These are phyloP conservation scores for Tetrapisispora pingtungensis DNA, from an alignment of 805 yeast genomes.

Conservation along the genomic window DNA sequence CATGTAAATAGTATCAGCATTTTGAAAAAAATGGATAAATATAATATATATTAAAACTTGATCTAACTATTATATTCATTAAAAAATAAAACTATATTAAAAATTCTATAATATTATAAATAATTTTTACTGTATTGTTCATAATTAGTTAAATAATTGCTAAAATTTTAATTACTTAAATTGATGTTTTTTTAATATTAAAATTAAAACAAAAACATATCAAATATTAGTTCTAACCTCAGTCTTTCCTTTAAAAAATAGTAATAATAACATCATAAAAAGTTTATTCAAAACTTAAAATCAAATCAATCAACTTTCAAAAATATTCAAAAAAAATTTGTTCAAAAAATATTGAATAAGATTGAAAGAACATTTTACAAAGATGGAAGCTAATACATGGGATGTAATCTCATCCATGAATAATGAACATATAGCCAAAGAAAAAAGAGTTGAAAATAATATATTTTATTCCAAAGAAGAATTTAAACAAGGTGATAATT, in stretches of 20 bases:
- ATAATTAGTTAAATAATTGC: no score
- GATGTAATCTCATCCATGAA: background rate
- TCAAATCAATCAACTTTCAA: no score
- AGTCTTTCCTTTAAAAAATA: background rate
- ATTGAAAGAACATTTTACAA: background rate
- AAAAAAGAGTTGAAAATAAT: background rate
- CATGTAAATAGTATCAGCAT: background rate
- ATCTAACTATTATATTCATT: background rate
- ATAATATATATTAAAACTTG: background rate
- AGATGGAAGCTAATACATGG: slow-evolving; percentile 3
- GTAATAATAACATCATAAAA: background rate
- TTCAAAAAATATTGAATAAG: no score
- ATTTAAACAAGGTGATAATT: background rate
- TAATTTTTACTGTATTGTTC: no score
- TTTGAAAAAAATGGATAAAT: background rate
- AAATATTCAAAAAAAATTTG: no score
- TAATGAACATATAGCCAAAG: background rate
- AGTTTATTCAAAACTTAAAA: no score
- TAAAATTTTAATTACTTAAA: no score
- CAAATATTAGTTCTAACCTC: background rate
- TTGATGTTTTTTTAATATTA: no score
- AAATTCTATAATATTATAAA: no score
- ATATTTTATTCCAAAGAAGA: background rate
- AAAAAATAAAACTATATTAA: background rate
- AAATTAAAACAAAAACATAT: no score